These are phyloP conservation scores for Austroboletus sp. DNA, from an alignment of 1,284 basidiomycete species.

Conservation along the genomic window DNA sequence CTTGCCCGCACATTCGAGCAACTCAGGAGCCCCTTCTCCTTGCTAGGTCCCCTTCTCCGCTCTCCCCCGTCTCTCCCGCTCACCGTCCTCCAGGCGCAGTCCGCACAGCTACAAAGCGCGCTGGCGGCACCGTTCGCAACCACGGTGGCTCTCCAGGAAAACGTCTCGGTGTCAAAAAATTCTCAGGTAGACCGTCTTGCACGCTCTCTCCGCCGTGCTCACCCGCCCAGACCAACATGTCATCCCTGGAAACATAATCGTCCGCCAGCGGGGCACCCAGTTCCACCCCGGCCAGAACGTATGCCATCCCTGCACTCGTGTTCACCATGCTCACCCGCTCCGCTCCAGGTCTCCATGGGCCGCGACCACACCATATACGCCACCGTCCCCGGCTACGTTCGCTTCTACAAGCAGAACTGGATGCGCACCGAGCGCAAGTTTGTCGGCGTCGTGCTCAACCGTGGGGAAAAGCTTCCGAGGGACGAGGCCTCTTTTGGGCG, in stretches of 20 bases:
- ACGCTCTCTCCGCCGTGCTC: constrained; percentile 9
- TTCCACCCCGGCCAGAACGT: constrained; percentile 92
- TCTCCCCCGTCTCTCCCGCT: constrained; percentile 4
- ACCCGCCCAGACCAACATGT: constrained; percentile 68
- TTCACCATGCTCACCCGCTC: constrained; percentile 11
- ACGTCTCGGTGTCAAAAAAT: constrained; percentile 88
- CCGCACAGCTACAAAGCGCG: constrained; percentile 89
- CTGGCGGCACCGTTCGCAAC: constrained; percentile 87
- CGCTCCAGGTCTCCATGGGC: constrained; percentile 73
- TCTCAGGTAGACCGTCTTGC: constrained; percentile 59
- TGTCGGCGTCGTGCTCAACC: constrained; percentile 74
- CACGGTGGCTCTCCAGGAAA: constrained; percentile 87
- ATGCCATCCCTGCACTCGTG: constrained; percentile 25
- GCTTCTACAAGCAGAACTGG: constrained; percentile 78
- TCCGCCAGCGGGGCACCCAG: constrained; percentile 82
- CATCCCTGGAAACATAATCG: constrained; percentile 87
- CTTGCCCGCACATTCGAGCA: constrained; percentile 36
- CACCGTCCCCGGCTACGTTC: constrained; percentile 79
- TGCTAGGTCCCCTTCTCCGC: constrained; percentile 36
- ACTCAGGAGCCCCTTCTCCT: constrained; percentile 43
- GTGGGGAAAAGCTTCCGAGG: constrained; percentile 77
- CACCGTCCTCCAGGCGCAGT: constrained; percentile 47
- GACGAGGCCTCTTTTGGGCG: constrained; percentile 67
- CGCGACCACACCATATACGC: constrained; percentile 91
- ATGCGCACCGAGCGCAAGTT: constrained; percentile 67